Evolutionary conservation across 2,329 filamentous ascomycete species (phyloP).

Genomic region (Didymella lethalis): DNA sequence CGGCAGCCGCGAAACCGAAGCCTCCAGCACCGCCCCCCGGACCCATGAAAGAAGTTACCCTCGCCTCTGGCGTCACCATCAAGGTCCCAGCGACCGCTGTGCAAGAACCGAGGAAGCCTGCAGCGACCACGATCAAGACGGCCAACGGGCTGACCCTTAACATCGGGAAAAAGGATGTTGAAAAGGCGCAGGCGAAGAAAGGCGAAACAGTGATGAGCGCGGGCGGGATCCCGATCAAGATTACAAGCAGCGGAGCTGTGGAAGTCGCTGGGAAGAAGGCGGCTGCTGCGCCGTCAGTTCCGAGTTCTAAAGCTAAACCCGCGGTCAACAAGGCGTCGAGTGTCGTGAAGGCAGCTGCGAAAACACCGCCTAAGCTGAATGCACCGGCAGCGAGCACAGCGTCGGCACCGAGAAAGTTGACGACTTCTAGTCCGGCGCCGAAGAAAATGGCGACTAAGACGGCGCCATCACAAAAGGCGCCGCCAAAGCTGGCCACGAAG

Average conservation of each 20-base stretch:
- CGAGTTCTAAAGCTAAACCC: not conserved
- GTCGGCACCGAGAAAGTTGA: slow-evolving; percentile 11
- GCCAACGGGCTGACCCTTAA: slow-evolving; percentile 43
- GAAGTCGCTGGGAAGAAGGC: slow-evolving; percentile 29
- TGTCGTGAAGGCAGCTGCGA: not conserved
- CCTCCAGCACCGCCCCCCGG: slow-evolving; percentile 25
- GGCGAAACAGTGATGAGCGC: slow-evolving; percentile 39
- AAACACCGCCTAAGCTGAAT: slow-evolving; percentile 9
- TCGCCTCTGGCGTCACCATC: slow-evolving; percentile 44
- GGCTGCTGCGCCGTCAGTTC: slow-evolving; percentile 4
- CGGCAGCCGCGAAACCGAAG: slow-evolving; percentile 16
- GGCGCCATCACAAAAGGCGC: not conserved
- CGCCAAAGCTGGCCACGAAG: slow-evolving; percentile 10
- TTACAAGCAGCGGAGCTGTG: slow-evolving; percentile 38
- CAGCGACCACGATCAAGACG: slow-evolving; percentile 36
- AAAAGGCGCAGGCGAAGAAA: slow-evolving; percentile 42
- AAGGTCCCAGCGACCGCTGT: slow-evolving; percentile 44
- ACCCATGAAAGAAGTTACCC: slow-evolving; percentile 42
- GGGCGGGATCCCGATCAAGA: slow-evolving; percentile 45
- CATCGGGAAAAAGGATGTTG: slow-evolving; percentile 44
- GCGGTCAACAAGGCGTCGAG: slow-evolving; percentile 14
- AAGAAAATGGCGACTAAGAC: slow-evolving; percentile 7
- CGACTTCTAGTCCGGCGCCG: not conserved
- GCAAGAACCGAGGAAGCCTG: slow-evolving; percentile 44
- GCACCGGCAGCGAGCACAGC: not conserved